Percentiles rank a stretch among this genome's conserved stretches.
These are phyloP conservation scores for Chlorella sorokiniana DNA, from an alignment of 139 green algal genomes.

Conservation along the genomic window DNA sequence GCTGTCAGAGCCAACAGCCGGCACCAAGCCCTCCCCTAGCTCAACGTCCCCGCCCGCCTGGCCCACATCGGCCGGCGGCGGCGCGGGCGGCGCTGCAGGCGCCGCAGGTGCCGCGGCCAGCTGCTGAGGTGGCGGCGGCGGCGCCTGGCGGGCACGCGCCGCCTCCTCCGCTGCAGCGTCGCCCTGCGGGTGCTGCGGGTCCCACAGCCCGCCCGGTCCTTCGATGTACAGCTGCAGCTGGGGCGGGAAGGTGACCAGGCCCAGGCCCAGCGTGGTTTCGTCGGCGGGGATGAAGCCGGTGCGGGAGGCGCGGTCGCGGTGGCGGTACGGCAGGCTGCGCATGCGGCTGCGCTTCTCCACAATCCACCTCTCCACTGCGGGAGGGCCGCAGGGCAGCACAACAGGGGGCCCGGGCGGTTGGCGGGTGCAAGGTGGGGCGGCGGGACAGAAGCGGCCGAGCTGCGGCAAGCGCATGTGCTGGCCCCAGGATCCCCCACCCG, in stretches of 20 bases:
- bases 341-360: background rate
- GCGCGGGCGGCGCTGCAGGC: background rate
- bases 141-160: too few relatives aligned
- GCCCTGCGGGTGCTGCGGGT: conserved; percentile 1
- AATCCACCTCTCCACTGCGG: conserved; percentile 43
- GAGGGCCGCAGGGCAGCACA: too few relatives aligned
- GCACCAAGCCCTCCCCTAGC: too few relatives aligned
- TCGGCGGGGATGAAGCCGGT: conserved; percentile 11
- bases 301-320: background rate
- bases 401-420: too few relatives aligned
- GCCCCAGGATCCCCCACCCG: background rate
- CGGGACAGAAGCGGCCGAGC: too few relatives aligned
- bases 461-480: too few relatives aligned
- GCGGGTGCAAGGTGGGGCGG: too few relatives aligned
- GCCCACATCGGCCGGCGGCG: background rate
- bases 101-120: too few relatives aligned
- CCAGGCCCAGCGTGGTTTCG: background rate
- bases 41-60: too few relatives aligned
- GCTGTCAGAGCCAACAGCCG: too few relatives aligned
- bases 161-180: too few relatives aligned
- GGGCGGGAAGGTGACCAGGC: conserved; percentile 10
- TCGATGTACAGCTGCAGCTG: background rate
- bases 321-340: background rate
- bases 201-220: background rate
- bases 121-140: too few relatives aligned